A percentile compares a stretch with the other conserved stretches of the same genome.
These are phyloP conservation scores for Kwoniella pini DNA, from an alignment of 768 basidiomycete genomes.

Conservation along the genomic window DNA sequence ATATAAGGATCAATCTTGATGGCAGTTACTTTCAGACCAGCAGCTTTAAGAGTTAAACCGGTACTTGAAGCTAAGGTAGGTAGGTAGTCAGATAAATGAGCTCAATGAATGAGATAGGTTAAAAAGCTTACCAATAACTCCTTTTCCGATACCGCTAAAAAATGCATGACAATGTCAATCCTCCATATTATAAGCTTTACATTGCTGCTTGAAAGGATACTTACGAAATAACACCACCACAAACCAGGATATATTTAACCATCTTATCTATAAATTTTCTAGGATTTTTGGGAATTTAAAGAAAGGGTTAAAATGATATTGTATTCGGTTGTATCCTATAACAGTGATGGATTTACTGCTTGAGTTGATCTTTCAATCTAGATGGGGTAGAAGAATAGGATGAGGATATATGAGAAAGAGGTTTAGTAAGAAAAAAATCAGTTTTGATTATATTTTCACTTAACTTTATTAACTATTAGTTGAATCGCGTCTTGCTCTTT, in stretches of 20 bases:
- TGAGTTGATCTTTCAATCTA: too few species aligned
- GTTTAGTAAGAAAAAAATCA: too few species aligned
- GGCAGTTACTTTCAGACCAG: constrained; percentile 92
- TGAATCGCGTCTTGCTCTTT: not conserved
- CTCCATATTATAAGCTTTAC: too few species aligned
- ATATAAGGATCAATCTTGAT: constrained; percentile 99
- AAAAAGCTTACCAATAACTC: constrained; percentile 77
- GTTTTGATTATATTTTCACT: too few species aligned
- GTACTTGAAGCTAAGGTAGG: constrained; percentile 80
- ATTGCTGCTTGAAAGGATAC: too few species aligned
- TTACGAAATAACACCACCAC: constrained; percentile 85
- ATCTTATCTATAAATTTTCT: constrained; percentile 56
- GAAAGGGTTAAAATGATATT: not conserved
- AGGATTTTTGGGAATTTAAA: not conserved
- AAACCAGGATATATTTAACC: constrained; percentile 96
- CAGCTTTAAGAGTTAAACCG: constrained; percentile 89
- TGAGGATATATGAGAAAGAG: not conserved
- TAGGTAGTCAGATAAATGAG: too few species aligned
- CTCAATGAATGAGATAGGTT: constrained; percentile 1
- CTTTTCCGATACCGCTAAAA: constrained; percentile 88
- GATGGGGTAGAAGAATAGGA: too few species aligned
- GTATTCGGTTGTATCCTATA: too few species aligned
- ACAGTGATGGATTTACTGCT: too few species aligned
- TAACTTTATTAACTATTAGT: too few species aligned
- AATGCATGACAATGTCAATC: not conserved